Percentiles rank a stretch among this genome's conserved stretches.
phyloP scores from a whole-genome alignment of 345 rosid species.

The Brassica cretica region DNA sequence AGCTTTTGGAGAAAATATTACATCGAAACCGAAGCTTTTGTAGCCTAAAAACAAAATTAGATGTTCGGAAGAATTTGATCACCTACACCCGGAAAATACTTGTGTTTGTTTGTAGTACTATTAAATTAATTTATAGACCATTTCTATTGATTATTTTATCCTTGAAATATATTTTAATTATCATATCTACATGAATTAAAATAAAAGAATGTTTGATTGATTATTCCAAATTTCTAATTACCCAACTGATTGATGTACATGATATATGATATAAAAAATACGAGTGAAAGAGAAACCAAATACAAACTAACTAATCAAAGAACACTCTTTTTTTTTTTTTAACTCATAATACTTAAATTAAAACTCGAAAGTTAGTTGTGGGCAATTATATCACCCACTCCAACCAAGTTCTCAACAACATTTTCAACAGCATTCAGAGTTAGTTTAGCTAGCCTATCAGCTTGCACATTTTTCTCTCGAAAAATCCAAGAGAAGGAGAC shows the following conservation, averaged over 20 bases:
- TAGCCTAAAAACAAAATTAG: not conserved
- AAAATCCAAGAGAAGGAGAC: too few relatives aligned
- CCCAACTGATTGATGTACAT: conserved; percentile 21
- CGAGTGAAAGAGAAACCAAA: not conserved
- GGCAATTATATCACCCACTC: too few relatives aligned
- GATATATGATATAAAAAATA: not conserved
- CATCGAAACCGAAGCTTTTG: not conserved
- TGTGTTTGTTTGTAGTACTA: not conserved
- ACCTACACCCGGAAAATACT: not conserved
- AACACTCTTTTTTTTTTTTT: too few relatives aligned
- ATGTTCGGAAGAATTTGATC: not conserved
- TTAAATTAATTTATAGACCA: not conserved
- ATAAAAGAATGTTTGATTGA: conserved; percentile 13
- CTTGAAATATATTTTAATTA: not conserved
- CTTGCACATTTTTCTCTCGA: too few relatives aligned
- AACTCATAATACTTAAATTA: too few relatives aligned
- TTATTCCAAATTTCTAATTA: conserved; percentile 24
- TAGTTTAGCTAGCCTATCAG: too few relatives aligned
- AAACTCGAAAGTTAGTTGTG: too few relatives aligned
- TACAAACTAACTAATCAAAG: not conserved
- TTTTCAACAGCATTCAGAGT: too few relatives aligned
- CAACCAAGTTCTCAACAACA: too few relatives aligned
- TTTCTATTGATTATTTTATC: not conserved
- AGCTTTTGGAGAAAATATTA: not conserved
- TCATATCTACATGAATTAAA: not conserved